A percentile compares a stretch with the other conserved stretches of the same genome.
phyloP scores from a whole-genome alignment of 2,329 filamentous ascomycete genomes.

The Ophioceras dolichostomum region DNA sequence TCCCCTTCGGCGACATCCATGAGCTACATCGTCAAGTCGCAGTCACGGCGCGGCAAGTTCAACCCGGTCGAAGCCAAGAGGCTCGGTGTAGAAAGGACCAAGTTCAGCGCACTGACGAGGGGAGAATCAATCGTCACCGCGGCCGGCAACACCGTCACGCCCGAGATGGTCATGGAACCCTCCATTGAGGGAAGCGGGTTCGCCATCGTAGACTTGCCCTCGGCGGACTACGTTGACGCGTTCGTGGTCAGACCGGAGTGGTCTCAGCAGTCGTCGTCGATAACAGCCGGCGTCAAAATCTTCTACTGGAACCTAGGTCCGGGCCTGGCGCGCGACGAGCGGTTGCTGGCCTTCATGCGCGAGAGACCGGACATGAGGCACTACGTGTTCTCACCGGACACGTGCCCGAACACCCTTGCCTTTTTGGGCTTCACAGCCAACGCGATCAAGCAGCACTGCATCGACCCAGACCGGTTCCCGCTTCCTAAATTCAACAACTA shows the following conservation, averaged over 20 bases:
- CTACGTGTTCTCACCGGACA: conserved; percentile 63
- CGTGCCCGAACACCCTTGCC: conserved; percentile 62
- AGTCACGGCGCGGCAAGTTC: conserved; percentile 72
- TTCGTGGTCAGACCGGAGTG: conserved; percentile 65
- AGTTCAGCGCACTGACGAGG: conserved; percentile 47
- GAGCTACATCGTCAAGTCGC: conserved; percentile 75
- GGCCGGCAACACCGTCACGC: conserved; percentile 59
- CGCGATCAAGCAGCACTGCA: conserved; percentile 53
- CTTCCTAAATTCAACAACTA: conserved; percentile 53
- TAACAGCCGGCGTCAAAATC: conserved; percentile 50
- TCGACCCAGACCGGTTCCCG: conserved; percentile 65
- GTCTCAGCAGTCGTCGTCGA: conserved; percentile 34
- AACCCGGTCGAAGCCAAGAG: conserved; percentile 49
- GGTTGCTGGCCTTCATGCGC: conserved; percentile 58
- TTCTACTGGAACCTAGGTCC: conserved; percentile 76
- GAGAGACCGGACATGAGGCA: conserved; percentile 53
- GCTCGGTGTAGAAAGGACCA: conserved; percentile 46
- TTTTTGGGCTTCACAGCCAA: conserved; percentile 55
- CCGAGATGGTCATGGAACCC: conserved; percentile 74
- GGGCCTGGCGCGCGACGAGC: conserved; percentile 48
- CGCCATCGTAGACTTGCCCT: conserved; percentile 69
- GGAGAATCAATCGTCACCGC: conserved; percentile 52
- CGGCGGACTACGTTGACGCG: conserved; percentile 53
- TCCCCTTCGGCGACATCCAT: conserved; percentile 54
- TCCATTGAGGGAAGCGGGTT: conserved; percentile 58